Percentiles rank a stretch among this genome's conserved stretches.
Evolutionary conservation across 306 rosid genomes (phyloP).

Genomic region (Luffa acutangula): DNA sequence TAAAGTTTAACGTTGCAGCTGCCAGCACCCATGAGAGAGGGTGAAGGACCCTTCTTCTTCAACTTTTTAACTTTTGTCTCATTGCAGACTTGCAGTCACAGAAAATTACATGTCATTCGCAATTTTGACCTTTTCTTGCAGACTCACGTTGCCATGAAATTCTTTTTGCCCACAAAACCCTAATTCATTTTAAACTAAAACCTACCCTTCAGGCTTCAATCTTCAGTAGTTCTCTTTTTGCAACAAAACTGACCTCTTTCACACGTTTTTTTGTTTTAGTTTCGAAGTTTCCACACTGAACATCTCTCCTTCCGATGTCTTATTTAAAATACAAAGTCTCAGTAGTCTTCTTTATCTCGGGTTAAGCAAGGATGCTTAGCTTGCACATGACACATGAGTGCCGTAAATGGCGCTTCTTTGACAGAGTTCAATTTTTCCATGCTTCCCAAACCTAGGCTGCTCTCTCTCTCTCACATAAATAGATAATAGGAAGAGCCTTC

Average conservation of each 20-base stretch:
- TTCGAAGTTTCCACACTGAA: constrained; percentile 7
- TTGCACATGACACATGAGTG: constrained; percentile 1
- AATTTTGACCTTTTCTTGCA: neutral
- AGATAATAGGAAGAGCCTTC: neutral
- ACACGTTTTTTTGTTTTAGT: neutral
- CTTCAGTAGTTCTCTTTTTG: neutral
- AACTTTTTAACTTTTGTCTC: neutral
- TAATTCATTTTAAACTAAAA: neutral
- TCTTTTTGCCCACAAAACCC: neutral
- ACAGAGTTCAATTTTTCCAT: neutral
- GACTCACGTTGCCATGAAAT: neutral
- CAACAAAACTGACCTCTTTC: neutral
- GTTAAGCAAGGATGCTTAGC: neutral
- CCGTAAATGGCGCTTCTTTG: neutral
- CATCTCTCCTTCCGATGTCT: neutral
- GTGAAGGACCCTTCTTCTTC: neutral
- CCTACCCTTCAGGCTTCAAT: neutral
- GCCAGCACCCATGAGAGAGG: neutral
- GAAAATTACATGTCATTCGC: neutral
- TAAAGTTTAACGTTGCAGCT: neutral
- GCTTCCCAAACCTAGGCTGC: neutral
- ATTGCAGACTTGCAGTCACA: neutral
- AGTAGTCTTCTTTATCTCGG: neutral
- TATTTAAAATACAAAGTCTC: neutral
- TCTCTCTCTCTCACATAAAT: neutral